These are phyloP conservation scores for Crithidia thermophila DNA, from an alignment of 208 protist genomes.

Conservation along the genomic window DNA sequence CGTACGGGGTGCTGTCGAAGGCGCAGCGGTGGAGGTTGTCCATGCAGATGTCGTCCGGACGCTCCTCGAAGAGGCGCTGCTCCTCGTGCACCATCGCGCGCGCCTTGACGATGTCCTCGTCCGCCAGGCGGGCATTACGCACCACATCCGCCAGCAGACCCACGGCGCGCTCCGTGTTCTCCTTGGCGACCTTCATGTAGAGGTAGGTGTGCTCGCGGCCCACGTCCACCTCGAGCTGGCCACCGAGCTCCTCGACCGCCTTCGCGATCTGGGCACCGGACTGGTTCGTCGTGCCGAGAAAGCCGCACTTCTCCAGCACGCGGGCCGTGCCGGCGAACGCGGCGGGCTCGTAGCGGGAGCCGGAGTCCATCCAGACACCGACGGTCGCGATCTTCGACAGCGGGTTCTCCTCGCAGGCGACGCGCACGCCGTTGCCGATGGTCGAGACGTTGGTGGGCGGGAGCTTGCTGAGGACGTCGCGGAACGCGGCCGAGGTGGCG, in stretches of 20 bases:
- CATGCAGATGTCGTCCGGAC: slow-evolving; percentile 95
- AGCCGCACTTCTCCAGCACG: slow-evolving; percentile 98
- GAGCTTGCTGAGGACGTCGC: slow-evolving; percentile 69
- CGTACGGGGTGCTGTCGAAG: slow-evolving; percentile 91
- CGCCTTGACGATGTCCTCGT: slow-evolving; percentile 91
- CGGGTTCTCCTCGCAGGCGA: slow-evolving; percentile 95
- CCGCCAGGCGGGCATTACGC: slow-evolving; percentile 91
- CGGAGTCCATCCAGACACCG: slow-evolving; percentile 97
- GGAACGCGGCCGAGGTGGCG: slow-evolving; percentile 66
- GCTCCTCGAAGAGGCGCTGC: slow-evolving; percentile 93
- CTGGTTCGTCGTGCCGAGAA: slow-evolving; percentile 96
- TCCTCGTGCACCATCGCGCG: slow-evolving; percentile 92
- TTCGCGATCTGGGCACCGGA: slow-evolving; percentile 85
- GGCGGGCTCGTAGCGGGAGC: slow-evolving; percentile 95
- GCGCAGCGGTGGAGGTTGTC: slow-evolving; percentile 96
- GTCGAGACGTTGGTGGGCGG: slow-evolving; percentile 92
- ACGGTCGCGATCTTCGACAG: slow-evolving; percentile 94
- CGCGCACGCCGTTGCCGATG: slow-evolving; percentile 95
- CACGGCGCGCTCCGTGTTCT: slow-evolving; percentile 93
- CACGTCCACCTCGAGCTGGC: slow-evolving; percentile 97
- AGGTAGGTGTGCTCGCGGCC: slow-evolving; percentile 97
- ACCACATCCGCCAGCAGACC: slow-evolving; percentile 97
- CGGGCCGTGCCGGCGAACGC: slow-evolving; percentile 97
- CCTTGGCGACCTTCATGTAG: slow-evolving; percentile 94
- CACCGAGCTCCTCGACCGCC: slow-evolving; percentile 97